Evolutionary conservation across 192 early-diverging fungal species (phyloP).

Genomic region (Phycomyces blakesleeanus): DNA sequence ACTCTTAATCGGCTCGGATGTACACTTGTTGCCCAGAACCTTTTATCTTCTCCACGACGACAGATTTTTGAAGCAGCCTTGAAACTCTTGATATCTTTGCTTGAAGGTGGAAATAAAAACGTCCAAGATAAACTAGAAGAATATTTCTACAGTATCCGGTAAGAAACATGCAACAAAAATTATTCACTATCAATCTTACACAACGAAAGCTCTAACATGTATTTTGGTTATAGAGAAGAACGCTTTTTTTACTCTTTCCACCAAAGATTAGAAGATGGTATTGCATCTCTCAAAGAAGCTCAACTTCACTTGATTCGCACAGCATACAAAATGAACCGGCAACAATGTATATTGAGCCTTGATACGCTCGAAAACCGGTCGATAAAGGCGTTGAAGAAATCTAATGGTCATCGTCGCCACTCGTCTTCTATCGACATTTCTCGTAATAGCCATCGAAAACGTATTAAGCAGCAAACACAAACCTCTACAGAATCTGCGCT

Average conservation of each 20-base stretch:
- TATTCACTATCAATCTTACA: too few species aligned
- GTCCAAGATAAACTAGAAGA: conserved; percentile 21
- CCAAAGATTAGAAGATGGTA: conserved; percentile 7
- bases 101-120: conserved; percentile 23
- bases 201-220: background rate
- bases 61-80: conserved; percentile 13
- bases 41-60: conserved; percentile 19
- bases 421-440: background rate
- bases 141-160: conserved; percentile 23
- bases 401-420: background rate
- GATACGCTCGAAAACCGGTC: background rate
- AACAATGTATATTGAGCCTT: conserved; percentile 6
- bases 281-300: conserved; percentile 17
- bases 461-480: background rate
- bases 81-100: conserved; percentile 15
- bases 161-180: background rate
- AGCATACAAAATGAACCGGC: conserved; percentile 16
- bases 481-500: background rate
- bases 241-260: conserved; percentile 30
- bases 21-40: conserved; percentile 19
- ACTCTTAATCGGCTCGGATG: conserved; percentile 16
- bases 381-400: background rate
- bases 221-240: conserved; percentile 10
- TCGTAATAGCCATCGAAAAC: background rate
- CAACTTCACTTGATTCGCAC: conserved; percentile 8